These are phyloP conservation scores for Pseudognaphalium luteoalbum DNA, from an alignment of 129 eudicot species.

Conservation along the genomic window DNA sequence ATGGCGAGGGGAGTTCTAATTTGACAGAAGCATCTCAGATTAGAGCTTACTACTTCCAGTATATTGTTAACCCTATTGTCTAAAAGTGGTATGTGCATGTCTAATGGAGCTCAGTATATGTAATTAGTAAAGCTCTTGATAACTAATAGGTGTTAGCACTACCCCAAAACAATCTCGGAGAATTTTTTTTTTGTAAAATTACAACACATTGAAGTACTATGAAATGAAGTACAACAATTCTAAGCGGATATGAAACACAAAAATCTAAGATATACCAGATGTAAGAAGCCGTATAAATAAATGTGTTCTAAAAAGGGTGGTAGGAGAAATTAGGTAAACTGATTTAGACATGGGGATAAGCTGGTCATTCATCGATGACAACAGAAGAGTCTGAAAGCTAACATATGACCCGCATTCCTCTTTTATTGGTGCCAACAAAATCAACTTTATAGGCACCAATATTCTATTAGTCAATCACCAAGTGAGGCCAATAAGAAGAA, in stretches of 20 bases:
- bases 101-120: not conserved
- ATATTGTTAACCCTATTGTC: not conserved
- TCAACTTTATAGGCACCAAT: not conserved
- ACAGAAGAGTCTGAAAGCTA: not conserved
- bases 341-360: not conserved
- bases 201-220: not conserved
- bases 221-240: not conserved
- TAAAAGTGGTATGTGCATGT: not conserved
- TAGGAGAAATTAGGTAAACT: not conserved
- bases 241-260: not conserved
- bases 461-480: not conserved
- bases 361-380: not conserved
- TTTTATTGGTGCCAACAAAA: not conserved
- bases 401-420: not conserved
- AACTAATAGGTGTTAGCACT: not conserved
- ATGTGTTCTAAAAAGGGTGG: not conserved
- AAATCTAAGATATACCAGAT: not conserved
- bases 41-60: not conserved
- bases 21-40: not conserved
- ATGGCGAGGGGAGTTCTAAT: constrained; percentile 6
- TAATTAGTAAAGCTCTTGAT: not conserved
- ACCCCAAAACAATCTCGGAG: not conserved
- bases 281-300: not conserved
- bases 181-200: no score
- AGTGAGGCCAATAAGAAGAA: constrained; percentile 6